Evolutionary conservation across 73 alveolate genomes (phyloP).

Genomic region (Paramecium octaurelia): DNA sequence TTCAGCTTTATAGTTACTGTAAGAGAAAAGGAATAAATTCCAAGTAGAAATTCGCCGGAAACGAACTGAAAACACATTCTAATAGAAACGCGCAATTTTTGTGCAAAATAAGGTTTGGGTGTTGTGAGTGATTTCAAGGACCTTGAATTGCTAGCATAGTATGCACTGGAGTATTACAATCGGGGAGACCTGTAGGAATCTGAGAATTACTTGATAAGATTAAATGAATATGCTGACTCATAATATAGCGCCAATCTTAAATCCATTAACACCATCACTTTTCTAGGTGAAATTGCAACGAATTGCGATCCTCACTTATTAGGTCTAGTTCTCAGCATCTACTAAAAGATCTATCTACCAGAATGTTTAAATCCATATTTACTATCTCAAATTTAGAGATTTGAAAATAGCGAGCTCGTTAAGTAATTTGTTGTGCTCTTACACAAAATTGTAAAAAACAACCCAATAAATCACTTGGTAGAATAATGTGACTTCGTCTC

Average conservation of each 20-base stretch:
- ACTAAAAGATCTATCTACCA: background rate
- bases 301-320: background rate
- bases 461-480: background rate
- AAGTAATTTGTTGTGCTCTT: background rate
- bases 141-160: background rate
- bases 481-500: background rate
- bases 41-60: background rate
- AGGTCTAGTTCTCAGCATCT: background rate
- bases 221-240: background rate
- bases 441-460: background rate
- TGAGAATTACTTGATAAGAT: background rate
- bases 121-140: background rate
- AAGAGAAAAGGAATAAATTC: background rate
- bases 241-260: background rate
- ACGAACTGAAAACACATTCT: background rate
- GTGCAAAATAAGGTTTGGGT: background rate
- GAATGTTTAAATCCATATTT: background rate
- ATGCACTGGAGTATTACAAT: background rate
- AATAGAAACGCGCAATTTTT: background rate
- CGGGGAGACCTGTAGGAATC: background rate
- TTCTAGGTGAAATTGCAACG: background rate
- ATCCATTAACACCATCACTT: background rate
- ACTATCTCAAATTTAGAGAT: background rate
- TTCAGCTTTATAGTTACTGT: background rate
- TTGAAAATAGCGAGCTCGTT: background rate